phyloP scores from a whole-genome alignment of 495 filamentous ascomycete species.

The Penicillium desertorum region DNA sequence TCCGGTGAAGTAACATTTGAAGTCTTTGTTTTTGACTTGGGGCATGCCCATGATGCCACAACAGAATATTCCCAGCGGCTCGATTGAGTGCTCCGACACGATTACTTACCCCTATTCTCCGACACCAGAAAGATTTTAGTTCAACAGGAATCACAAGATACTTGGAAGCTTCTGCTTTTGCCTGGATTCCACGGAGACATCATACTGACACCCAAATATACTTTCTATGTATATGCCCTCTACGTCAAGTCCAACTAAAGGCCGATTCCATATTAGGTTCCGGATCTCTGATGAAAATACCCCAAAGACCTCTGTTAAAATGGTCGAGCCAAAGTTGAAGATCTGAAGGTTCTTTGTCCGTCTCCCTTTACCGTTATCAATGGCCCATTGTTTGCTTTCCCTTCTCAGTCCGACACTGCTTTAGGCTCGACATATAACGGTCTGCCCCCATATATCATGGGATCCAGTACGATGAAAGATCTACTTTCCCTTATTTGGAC shows the following conservation, averaged over 20 bases:
- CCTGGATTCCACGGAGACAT: not conserved
- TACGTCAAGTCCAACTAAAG: not conserved
- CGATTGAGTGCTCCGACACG: not conserved
- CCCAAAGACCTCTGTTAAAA: not conserved
- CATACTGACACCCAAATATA: not conserved
- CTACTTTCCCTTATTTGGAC: not conserved
- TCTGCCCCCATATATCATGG: not conserved
- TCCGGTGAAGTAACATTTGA: not conserved
- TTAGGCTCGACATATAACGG: not conserved
- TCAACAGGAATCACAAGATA: not conserved
- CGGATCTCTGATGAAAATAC: not conserved
- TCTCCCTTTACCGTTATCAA: not conserved
- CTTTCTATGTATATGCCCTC: not conserved
- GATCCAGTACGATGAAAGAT: not conserved
- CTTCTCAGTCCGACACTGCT: not conserved
- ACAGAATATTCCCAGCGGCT: not conserved
- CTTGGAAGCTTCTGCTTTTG: not conserved
- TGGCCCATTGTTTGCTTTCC: not conserved
- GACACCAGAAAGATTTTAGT: not conserved
- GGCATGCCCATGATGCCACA: not conserved
- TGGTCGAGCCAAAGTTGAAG: not conserved
- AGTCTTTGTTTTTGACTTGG: not conserved
- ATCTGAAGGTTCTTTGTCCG: constrained; percentile 1
- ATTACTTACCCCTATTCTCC: not conserved
- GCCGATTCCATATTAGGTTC: not conserved